A percentile compares a stretch with the other conserved stretches of the same genome.
These are phyloP conservation scores for Arthrobotrys entomopaga DNA, from an alignment of 2,329 filamentous ascomycete species.

Conservation along the genomic window DNA sequence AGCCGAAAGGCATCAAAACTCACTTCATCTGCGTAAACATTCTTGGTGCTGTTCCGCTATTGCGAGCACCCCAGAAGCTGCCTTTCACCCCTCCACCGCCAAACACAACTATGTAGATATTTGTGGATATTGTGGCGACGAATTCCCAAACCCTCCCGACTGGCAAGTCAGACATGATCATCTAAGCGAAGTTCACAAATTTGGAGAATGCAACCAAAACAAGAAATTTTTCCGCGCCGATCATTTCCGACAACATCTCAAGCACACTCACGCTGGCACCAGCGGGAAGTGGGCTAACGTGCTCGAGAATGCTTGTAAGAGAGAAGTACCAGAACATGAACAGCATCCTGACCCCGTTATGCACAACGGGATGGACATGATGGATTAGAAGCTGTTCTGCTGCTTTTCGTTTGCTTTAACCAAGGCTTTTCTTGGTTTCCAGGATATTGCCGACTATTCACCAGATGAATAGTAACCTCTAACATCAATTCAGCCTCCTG, in stretches of 20 bases:
- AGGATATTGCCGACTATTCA: too few species aligned
- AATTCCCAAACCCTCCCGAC: slow-evolving; percentile 86
- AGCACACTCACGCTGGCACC: slow-evolving; percentile 94
- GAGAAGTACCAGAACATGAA: slow-evolving; percentile 74
- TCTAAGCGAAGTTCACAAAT: slow-evolving; percentile 91
- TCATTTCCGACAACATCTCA: slow-evolving; percentile 97
- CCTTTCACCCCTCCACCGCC: slow-evolving; percentile 83
- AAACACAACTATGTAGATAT: slow-evolving; percentile 76
- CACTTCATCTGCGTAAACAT: slow-evolving; percentile 87
- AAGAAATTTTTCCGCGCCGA: slow-evolving; percentile 99
- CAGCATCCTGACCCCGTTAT: slow-evolving; percentile 46
- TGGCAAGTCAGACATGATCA: slow-evolving; percentile 90
- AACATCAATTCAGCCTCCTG: too few species aligned
- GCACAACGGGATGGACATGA: slow-evolving; percentile 49
- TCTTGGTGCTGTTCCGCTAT: slow-evolving; percentile 97
- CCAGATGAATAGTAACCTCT: too few species aligned
- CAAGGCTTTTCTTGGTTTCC: too few species aligned
- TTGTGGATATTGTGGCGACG: slow-evolving; percentile 95
- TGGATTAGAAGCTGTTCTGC: slow-evolving; percentile 22
- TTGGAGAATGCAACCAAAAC: slow-evolving; percentile 94
- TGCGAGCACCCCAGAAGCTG: slow-evolving; percentile 75
- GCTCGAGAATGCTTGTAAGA: slow-evolving; percentile 95
- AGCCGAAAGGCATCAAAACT: slow-evolving; percentile 94
- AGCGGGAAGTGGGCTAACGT: slow-evolving; percentile 99
- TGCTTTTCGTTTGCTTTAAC: not conserved